Evolutionary conservation across 495 filamentous ascomycete species (phyloP).

Genomic region (Alectoria sarmentosa): DNA sequence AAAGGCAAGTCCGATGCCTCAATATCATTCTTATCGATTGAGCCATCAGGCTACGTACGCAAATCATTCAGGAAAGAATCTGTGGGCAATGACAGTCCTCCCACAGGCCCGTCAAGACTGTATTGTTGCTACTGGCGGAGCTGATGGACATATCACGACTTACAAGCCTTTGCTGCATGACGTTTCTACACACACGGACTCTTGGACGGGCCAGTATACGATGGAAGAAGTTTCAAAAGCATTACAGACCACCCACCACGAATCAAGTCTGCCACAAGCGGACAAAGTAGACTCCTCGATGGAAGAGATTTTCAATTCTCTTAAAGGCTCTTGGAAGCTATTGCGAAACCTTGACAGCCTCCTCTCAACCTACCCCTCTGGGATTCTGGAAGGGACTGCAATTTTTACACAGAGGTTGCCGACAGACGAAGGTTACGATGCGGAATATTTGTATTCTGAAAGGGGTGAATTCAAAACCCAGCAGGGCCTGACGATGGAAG

Average conservation of each 20-base stretch:
- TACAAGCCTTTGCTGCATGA: conserved; percentile 21
- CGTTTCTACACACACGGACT: neutral
- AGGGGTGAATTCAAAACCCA: conserved; percentile 24
- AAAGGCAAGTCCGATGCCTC: neutral
- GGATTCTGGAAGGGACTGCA: conserved; percentile 25
- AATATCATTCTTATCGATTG: neutral
- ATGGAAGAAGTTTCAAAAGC: conserved; percentile 12
- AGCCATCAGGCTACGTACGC: conserved; percentile 35
- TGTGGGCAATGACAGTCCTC: conserved; percentile 68
- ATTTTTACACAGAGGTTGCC: conserved; percentile 18
- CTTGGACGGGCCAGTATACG: neutral
- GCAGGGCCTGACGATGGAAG: conserved; percentile 21
- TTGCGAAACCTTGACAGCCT: conserved; percentile 18
- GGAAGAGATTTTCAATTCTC: conserved; percentile 14
- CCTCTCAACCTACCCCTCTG: conserved; percentile 16
- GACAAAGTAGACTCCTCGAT: neutral
- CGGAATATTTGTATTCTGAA: conserved; percentile 27
- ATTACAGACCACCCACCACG: neutral
- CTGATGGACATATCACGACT: conserved; percentile 58
- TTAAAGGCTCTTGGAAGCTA: conserved; percentile 25
- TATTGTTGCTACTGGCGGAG: conserved; percentile 72
- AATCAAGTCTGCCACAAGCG: neutral
- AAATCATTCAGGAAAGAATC: conserved; percentile 78
- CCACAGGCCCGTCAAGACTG: conserved; percentile 25
- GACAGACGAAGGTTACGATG: conserved; percentile 13